These are phyloP conservation scores for Paecilomyces sp. DNA, from an alignment of 2,329 filamentous ascomycete species.

Conservation along the genomic window DNA sequence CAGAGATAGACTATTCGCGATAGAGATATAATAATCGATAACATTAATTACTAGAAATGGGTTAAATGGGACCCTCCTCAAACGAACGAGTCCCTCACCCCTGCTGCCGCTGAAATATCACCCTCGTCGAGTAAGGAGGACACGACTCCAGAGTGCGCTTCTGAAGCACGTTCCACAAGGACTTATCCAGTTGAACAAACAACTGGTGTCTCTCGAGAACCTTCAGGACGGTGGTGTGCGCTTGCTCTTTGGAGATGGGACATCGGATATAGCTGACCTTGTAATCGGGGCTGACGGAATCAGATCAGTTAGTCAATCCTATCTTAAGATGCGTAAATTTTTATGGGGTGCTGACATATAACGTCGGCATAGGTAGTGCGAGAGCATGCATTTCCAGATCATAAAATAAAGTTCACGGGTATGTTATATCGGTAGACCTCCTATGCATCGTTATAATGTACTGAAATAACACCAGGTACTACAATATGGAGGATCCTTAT, in stretches of 20 bases:
- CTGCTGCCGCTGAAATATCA: conserved; percentile 11
- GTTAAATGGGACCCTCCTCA: conserved; percentile 19
- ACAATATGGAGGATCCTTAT: conserved; percentile 43
- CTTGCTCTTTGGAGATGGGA: conserved; percentile 42
- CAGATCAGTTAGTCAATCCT: conserved; percentile 32
- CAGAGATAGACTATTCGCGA: background rate
- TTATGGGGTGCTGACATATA: background rate
- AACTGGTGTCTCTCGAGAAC: conserved; percentile 34
- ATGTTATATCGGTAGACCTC: conserved; percentile 31
- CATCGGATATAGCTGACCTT: conserved; percentile 33
- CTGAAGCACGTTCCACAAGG: conserved; percentile 39
- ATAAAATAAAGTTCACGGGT: conserved; percentile 14
- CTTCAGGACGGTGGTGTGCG: conserved; percentile 27
- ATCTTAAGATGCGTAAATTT: background rate
- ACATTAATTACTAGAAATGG: conserved; percentile 19
- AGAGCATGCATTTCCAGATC: background rate
- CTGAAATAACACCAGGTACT: conserved; percentile 38
- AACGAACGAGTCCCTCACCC: conserved; percentile 5
- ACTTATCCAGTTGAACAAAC: conserved; percentile 40
- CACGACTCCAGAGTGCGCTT: conserved; percentile 43
- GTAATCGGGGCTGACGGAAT: conserved; percentile 50
- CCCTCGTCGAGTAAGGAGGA: conserved; percentile 22
- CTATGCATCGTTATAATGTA: conserved; percentile 37
- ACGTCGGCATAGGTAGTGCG: background rate
- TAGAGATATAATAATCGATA: background rate